phyloP scores from a whole-genome alignment of 495 filamentous ascomycete genomes.

The Neurospora pannonica region DNA sequence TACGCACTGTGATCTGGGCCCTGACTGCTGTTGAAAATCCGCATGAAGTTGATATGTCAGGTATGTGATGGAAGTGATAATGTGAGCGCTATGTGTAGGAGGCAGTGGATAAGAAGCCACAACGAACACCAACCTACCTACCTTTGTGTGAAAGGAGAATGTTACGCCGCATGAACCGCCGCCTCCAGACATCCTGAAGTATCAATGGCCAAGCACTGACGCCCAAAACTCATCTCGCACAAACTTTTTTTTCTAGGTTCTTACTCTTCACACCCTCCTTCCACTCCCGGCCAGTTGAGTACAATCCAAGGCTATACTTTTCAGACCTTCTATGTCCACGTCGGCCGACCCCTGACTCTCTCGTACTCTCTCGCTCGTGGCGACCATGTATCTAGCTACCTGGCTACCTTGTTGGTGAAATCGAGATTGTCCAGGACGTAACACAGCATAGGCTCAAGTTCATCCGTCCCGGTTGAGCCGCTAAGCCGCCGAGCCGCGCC shows the following conservation, averaged over 20 bases:
- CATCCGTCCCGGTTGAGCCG: not conserved
- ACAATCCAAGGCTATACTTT: not conserved
- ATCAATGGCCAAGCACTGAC: too few relatives aligned
- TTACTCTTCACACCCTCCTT: not conserved
- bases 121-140: not conserved
- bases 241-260: not conserved
- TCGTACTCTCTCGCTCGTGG: not conserved
- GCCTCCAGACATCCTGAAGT: not conserved
- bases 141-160: not conserved
- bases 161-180: not conserved
- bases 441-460: not conserved
- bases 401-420: not conserved
- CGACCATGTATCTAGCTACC: not conserved
- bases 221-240: not conserved
- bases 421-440: not conserved
- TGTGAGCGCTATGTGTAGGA: not conserved
- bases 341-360: not conserved
- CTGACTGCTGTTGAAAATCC: not conserved
- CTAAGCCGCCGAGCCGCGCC: not conserved
- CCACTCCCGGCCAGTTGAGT: not conserved
- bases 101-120: not conserved
- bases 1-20: not conserved
- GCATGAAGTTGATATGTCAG: not conserved
- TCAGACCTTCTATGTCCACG: not conserved
- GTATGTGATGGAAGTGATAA: not conserved